A percentile compares a stretch with the other conserved stretches of the same genome.
Evolutionary conservation across 352 stramenopile genomes (phyloP).

Genomic region (Halophytophthora polymorphica): DNA sequence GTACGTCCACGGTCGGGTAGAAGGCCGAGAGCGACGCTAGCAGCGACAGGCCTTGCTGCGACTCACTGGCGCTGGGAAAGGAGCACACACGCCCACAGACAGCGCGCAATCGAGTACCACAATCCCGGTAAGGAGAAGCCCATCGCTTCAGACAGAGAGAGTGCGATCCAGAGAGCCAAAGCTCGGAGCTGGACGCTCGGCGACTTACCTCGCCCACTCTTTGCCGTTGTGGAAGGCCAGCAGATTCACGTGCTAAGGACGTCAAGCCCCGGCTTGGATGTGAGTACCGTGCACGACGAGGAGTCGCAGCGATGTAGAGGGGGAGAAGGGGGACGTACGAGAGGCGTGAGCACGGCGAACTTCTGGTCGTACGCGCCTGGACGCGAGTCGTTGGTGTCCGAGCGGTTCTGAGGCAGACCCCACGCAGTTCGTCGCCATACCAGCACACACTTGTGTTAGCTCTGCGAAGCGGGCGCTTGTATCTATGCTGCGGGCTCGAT

Average conservation of each 20-base stretch:
- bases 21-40: conserved; percentile 73
- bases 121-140: too few relatives aligned
- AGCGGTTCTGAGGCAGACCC: conserved; percentile 37
- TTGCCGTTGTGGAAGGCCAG: conserved; percentile 72
- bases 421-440: neutral
- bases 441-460: conserved; percentile 2
- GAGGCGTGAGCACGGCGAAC: conserved; percentile 68
- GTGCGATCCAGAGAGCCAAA: too few relatives aligned
- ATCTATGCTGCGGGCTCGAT: too few relatives aligned
- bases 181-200: too few relatives aligned
- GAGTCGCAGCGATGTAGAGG: neutral
- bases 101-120: too few relatives aligned
- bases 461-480: neutral
- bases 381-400: conserved; percentile 50
- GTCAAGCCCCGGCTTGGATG: neutral
- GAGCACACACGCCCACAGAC: neutral
- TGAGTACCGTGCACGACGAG: neutral
- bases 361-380: conserved; percentile 65
- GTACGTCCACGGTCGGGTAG: conserved; percentile 64
- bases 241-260: conserved; percentile 60
- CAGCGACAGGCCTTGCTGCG: conserved; percentile 74
- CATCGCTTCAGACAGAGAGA: too few relatives aligned
- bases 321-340: conserved; percentile 30
- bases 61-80: conserved; percentile 49
- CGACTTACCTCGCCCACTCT: conserved; percentile 54